Evolutionary conservation across 2,329 filamentous ascomycete genomes (phyloP), one percentile per base, ranked within the genome.

Genomic region (Colletotrichum karsti): DNA sequence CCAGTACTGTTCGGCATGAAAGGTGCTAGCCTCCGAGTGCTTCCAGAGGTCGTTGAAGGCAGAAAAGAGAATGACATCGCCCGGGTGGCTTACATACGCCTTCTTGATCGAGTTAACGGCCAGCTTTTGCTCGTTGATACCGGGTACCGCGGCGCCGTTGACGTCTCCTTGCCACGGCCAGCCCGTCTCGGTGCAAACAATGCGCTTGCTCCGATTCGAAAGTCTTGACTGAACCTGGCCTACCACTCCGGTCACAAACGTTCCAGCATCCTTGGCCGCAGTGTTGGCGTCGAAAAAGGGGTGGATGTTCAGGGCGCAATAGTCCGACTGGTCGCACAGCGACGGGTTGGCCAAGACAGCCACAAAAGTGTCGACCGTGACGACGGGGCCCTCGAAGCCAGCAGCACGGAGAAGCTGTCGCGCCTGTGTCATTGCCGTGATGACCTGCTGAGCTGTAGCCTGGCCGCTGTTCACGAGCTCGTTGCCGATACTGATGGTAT

Each of bases 31-130:
- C 59, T 82, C 85, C 72, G 92, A 87, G 42, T 81, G 77, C 85
- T 97, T 97, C 93, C 94, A 97, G 56, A 84, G 74, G 69, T 94
- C 92, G 78, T 97, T 92, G 81, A 91, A 95, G 4, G 92, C 91
- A 28, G 91, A 92, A 80, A 96, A 95, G 22, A 97, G 82, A 71
- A 95, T 87, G 46, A 95, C 74, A 61, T 89, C 79, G 3, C 77
- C 76, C 1, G 81, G 77, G 55, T 80, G 85, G 54, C 78, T 76
- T 13, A 81, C 74, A 75, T 94, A 94, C 3, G 83, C 82, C 39
- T 76, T 74, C 77, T 87, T 88, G 74, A 97, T 87, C 24, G 90
- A 91, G 6, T 81, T 77, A 37, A 97, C 78, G 10, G 94, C 94
- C 22, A 78, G 77, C 10, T 82, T 76, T 78, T 97, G 94, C 71